phyloP scores from a whole-genome alignment of 1,284 basidiomycete species.

The Rhodotorula sp. region DNA sequence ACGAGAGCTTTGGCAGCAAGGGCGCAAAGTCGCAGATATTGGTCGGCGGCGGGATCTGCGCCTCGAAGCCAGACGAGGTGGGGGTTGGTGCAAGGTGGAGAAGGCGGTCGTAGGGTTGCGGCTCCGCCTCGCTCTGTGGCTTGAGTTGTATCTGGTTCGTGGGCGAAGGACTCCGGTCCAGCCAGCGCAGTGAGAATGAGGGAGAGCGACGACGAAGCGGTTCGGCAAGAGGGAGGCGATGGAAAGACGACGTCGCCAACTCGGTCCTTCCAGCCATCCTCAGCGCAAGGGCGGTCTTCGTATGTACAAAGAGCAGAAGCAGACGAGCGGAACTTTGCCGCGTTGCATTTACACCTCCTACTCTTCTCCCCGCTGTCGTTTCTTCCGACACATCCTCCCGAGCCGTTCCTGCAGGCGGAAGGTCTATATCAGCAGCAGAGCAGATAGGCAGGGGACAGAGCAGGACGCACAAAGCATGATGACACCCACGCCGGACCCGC shows the following conservation, averaged over 20 bases:
- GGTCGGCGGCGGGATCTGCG: too few relatives aligned
- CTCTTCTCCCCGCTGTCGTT: too few relatives aligned
- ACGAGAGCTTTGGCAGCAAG: too few relatives aligned
- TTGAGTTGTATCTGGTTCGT: neutral
- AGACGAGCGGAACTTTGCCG: too few relatives aligned
- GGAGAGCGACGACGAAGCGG: neutral
- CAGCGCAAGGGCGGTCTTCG: neutral
- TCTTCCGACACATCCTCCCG: too few relatives aligned
- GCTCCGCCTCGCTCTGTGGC: neutral
- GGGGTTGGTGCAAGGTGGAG: neutral
- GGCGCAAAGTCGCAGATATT: too few relatives aligned
- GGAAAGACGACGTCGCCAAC: neutral
- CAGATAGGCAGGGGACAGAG: accelerated
- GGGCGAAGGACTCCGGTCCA: neutral
- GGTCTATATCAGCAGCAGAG: neutral
- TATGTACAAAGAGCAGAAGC: too few relatives aligned
- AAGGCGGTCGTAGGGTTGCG: neutral
- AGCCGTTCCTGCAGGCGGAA: too few relatives aligned
- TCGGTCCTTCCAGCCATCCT: neutral
- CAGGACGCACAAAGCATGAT: slow-evolving; percentile 36
- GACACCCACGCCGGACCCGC: slow-evolving; percentile 38
- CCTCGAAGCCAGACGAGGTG: too few relatives aligned
- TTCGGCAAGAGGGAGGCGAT: neutral
- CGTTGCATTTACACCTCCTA: too few relatives aligned
- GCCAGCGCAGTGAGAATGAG: neutral